A percentile compares a stretch with the other conserved stretches of the same genome.
phyloP scores from a whole-genome alignment of 1,139 yeast species.

The Saccharomyces uvarum region DNA sequence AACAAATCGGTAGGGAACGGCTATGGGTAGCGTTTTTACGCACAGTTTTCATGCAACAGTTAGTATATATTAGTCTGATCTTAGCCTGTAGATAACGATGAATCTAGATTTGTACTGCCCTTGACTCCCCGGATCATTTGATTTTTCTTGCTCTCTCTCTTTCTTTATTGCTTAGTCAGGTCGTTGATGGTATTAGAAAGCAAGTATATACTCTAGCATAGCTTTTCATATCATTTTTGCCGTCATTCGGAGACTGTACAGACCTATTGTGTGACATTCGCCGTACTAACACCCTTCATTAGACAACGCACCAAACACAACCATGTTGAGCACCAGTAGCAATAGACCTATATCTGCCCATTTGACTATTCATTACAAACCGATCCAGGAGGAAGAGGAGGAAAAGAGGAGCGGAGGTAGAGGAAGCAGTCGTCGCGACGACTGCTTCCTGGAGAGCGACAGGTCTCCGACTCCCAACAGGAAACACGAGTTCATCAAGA shows the following conservation, averaged over 20 bases:
- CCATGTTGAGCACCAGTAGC: neutral
- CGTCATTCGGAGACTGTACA: neutral
- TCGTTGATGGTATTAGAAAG: neutral
- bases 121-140: neutral
- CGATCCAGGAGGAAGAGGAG: neutral
- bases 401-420: neutral
- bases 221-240: neutral
- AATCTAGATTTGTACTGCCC: neutral
- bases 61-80: neutral
- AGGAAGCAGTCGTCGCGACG: neutral
- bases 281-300: neutral
- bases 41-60: neutral
- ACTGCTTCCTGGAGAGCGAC: neutral
- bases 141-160: neutral
- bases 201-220: neutral
- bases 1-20: neutral
- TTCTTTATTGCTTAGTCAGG: neutral
- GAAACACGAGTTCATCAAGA: neutral
- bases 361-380: constrained; percentile 4
- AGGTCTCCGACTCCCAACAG: neutral
- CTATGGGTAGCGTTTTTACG: neutral
- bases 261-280: neutral
- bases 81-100: neutral
- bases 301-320: neutral
- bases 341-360: constrained; percentile 6